Base-by-base conservation (phyloP, 306 rosid species). In the Cicer cuneatum region DNA sequence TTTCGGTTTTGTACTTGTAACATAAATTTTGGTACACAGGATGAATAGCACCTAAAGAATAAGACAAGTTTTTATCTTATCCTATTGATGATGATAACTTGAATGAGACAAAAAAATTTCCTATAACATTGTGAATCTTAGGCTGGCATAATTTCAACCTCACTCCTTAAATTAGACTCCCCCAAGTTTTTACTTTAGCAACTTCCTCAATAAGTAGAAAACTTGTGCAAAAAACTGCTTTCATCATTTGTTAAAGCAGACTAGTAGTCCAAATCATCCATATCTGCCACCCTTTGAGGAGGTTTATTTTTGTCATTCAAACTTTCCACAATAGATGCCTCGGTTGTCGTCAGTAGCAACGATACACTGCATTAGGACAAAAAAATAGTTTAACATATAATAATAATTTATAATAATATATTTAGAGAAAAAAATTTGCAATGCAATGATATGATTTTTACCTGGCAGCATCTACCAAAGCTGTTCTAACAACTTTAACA, bases 381-480 rank as follows among this genome's bases (percentile, higher is more conserved):
- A 70, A 75, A 73, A 66, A 62, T 7, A 73, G 76, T 62, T 73
- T 54, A 53, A n/a, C 16, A 48, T 29, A 38, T n/a, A 16, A 18
- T 19, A 39, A 18, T 15, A 39, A 16, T 45, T 8, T 21, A 66
- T 11, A 39, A 38, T 42, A 77, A 15, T 11, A 12, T 18, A 54
- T 1, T 41, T 16, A 60, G 5, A 58, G 6, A n/a, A 61, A 38
- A 61, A 38, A 15, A 21, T 35, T 24, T 68, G 56, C 15, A 6
- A 52, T 21, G 60, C 1, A 4, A 46, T 65, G 42, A 42, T 54
- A 51, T 21, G 33, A 10, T 53, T 76, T 76, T 89, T 79, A 94
- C 98, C 98, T 94, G 76, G 98, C 93, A 69, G 98, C 97, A 56
- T 91, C 97, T 29, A 80, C 85, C 78, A 94, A 83, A 39, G 98